phyloP scores from a whole-genome alignment of 768 basidiomycete genomes.

The Paxillus ammoniavirescens region DNA sequence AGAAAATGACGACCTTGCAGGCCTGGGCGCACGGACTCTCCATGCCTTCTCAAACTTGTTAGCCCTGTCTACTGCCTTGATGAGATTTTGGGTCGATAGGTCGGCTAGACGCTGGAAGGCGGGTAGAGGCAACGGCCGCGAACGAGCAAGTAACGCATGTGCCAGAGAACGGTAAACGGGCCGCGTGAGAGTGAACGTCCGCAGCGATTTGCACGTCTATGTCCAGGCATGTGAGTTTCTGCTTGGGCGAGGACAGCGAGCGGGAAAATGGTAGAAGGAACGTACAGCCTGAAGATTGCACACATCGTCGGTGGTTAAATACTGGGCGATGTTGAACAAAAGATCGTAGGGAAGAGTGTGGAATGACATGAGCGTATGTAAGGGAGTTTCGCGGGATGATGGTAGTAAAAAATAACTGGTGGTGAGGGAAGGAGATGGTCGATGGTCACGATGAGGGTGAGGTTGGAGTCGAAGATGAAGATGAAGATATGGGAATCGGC shows the following conservation, averaged over 20 bases:
- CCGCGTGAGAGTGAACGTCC: slow-evolving; percentile 60
- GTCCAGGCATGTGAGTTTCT: not conserved
- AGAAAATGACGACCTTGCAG: slow-evolving; percentile 35
- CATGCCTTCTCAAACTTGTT: slow-evolving; percentile 60
- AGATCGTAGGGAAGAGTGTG: slow-evolving; percentile 65
- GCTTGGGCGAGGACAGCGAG: not conserved
- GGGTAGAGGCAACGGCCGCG: slow-evolving; percentile 64
- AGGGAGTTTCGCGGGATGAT: not conserved
- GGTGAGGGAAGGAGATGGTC: slow-evolving; percentile 6
- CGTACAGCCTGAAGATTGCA: slow-evolving; percentile 62
- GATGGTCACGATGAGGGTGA: no score
- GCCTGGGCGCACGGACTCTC: slow-evolving; percentile 56
- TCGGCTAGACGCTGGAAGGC: slow-evolving; percentile 70
- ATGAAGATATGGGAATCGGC: not conserved
- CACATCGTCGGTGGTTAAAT: slow-evolving; percentile 60
- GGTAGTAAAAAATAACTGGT: not conserved
- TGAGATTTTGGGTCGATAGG: slow-evolving; percentile 59
- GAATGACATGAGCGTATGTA: slow-evolving; percentile 26
- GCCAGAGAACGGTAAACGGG: slow-evolving; percentile 70
- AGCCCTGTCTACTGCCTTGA: slow-evolving; percentile 62
- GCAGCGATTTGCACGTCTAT: slow-evolving; percentile 63
- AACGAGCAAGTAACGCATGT: slow-evolving; percentile 57
- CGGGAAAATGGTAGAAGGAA: slow-evolving; percentile 5
- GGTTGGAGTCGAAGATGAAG: no score
- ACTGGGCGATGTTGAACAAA: slow-evolving; percentile 62